Base-by-base conservation (phyloP, 768 basidiomycete species). In the Inosperma sp. region DNA sequence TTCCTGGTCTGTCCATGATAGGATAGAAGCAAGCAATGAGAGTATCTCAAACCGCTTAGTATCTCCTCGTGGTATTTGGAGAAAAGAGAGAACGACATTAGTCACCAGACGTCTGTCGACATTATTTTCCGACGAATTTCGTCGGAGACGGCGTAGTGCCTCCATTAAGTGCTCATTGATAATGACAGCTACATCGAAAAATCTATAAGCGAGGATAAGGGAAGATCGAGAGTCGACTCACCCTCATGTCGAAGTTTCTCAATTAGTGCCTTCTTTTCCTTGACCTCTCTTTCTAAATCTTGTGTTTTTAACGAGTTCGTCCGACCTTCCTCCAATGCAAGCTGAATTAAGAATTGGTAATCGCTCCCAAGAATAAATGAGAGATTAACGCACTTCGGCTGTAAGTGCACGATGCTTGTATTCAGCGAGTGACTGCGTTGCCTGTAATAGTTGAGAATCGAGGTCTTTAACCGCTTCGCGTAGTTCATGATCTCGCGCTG, bases 111-210 rank as follows among this genome's bases (percentile, higher is more conserved):
- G 84, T 44, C 90, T 74, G 66, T 99, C 95, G 22, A 99, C 95
- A 58, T 91, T 97, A 39, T 82, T 90, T 56, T 91, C 95, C 6
- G 88, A 80, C 0, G 90, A 84, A 52, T 84, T 89, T 56, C 85
- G 86, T 39, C 92, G 83, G 43, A 99, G 77, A 19, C 96, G 85
- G 10, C 95, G 89, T n/a, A 99, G 80, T 3, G 96, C 96, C 68
- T 98, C 95, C 60, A 93, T 96, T 9, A 99, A 76, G 61, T 99
- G 96, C 63, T 98, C 96, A 58, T 98, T 98, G 64, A 94, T 84
- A 52, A 97, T 95, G 12, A 99, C 93, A 44, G 88, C 95, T 95
- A 56, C 34, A 13, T 35, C 10, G 55, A 17, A 31, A 7, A 27
- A n/a, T 21, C 22, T 22, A 47, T 36, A 27, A 57, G 53, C 36